Evolutionary conservation across 345 rosid species (phyloP), one percentile per base, ranked within the genome.

Genomic region (Citrus hindsii): DNA sequence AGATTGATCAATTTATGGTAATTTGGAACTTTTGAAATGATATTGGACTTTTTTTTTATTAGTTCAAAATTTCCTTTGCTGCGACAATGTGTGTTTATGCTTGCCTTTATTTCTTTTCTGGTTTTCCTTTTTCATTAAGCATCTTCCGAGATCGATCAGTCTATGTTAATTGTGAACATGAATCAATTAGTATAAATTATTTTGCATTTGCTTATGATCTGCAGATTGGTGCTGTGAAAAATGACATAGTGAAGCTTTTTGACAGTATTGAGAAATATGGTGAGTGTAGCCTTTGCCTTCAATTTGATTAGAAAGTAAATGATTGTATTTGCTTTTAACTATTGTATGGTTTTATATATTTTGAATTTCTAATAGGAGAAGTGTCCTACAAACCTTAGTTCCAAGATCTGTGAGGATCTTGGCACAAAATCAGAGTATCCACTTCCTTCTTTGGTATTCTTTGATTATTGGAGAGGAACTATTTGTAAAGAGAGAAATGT

Each of bases 211-310:
- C 28, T 76, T 79, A 33, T 42, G 53, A 12, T 74, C 84, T 82
- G 82, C 88, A 97, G 99, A 87, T 97, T 77, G 86, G 77, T 62
- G 76, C 90, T 7, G 78, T 93, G 78, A 92, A 88, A 82, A 93
- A 70, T 68, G 93, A 88, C 76, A 87, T 93, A 84, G 56, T 84
- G 88, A 94, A 97, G 88, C 94, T 97, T 79, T 93, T 91, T 82
- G 98, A 94, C 85, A 85, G 89, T 75, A 87, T 93, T 67, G 87
- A 92, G 82, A 92, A 90, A 83, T 96, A 92, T 84, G 97, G 98
- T 97, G 89, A 32, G 88, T 56, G 53, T 67, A 35, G 65, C 37
- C 75, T 42, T 68, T 37, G 9, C 35, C n/a, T 38, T 70, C 13
- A 53, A 63, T 64, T 75, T 58, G 74, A 58, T 60, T 75, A 16